Evolutionary conservation across 306 rosid genomes (phyloP), one percentile per base, ranked within the genome.

Genomic region (Begonia peltatifolia): DNA sequence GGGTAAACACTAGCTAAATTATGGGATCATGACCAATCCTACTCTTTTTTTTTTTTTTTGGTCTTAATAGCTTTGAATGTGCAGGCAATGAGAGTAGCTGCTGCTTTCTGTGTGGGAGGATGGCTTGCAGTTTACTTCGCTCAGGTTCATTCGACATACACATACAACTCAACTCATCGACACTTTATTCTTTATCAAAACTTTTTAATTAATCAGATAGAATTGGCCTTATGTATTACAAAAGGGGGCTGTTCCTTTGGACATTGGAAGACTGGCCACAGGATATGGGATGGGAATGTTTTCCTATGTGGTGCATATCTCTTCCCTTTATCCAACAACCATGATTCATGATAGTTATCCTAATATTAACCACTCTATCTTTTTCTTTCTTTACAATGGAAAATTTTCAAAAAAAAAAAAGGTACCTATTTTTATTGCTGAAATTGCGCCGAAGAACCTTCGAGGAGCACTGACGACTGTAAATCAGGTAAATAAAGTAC

Each of bases 261-360:
- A 83, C 77, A 69, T 80, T 71, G 97, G 87, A 58, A 84, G 95
- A 75, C 68, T 85, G 61, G 83, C 85, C 60, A 90, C 92, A n/a
- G 97, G 97, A 69, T 90, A 80, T 62, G 97, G 94, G 74, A 90
- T 90, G 95, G 97, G 97, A 67, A 76, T 86, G 36, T 90, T 78
- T 65, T 90, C 95, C 43, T 90, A 68, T 25, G 94, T 85, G 82
- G 97, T 89, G 52, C 35, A 30, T 59, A 10, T 54, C 14, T 43
- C 50, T 62, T 66, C 66, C 55, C 42, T 50, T 55, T 59, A 52
- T 30, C 38, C 54, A 38, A 41, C 14, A 13, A 30, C 9, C 14
- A 1, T 10, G 48, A 44, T 44, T 44, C 14, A 44, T 10, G 48
- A 44, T 44, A 11, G 14, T 44, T 10, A n/a, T 44, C 48, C 14